Evolutionary conservation across 768 basidiomycete species (phyloP).

Genomic region (Aureoboletus auriporus): DNA sequence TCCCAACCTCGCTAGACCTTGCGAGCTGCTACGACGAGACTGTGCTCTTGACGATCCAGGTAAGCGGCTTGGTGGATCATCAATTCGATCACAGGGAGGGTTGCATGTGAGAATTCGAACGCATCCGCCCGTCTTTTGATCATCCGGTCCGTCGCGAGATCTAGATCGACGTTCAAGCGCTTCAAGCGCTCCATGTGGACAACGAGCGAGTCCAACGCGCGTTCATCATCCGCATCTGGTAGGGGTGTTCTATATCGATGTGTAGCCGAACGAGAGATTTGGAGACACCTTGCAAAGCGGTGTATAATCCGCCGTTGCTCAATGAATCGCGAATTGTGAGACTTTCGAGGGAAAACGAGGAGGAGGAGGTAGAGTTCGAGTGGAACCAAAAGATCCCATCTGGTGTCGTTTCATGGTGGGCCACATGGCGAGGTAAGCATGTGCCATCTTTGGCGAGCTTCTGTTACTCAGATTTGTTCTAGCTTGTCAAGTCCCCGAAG

Average conservation of each 20-base stretch:
- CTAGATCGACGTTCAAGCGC: not conserved
- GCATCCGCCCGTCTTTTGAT: not conserved
- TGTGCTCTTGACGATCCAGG: not conserved
- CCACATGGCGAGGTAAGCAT: not conserved
- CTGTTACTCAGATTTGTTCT: too few relatives aligned
- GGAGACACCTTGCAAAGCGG: not conserved
- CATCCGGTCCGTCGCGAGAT: not conserved
- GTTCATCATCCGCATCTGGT: not conserved
- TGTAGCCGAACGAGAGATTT: too few relatives aligned
- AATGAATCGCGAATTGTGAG: not conserved
- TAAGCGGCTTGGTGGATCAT: not conserved
- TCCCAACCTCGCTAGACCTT: not conserved
- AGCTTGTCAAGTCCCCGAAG: not conserved
- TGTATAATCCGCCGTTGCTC: not conserved
- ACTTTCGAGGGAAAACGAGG: not conserved
- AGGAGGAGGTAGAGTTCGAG: not conserved
- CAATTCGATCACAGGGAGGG: not conserved
- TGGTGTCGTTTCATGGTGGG: not conserved
- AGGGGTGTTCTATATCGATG: too few relatives aligned
- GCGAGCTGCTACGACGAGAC: not conserved
- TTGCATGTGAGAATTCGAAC: not conserved
- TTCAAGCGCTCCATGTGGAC: not conserved
- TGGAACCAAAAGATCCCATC: not conserved
- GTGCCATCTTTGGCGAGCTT: too few relatives aligned
- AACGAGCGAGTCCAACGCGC: not conserved